Evolutionary conservation across 352 stramenopile genomes (phyloP), one percentile per base, ranked within the genome.

Genomic region (Aphanomyces invadans): DNA sequence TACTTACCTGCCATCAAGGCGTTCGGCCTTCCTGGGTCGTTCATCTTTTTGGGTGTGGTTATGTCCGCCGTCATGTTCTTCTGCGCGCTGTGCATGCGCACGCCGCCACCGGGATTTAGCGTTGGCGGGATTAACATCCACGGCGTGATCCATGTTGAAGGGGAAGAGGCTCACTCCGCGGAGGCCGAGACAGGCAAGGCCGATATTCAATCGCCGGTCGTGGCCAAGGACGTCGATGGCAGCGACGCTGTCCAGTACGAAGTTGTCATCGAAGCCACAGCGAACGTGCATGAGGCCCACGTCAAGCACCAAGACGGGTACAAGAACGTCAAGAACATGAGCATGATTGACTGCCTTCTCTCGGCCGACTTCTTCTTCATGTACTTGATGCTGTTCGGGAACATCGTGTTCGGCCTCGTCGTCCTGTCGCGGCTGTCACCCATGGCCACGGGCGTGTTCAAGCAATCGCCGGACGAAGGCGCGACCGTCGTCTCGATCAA

Each of bases 351-450:
- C 32, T 77, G 77, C 44, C 71, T 86, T 67, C 73, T 83, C 68
- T 80, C 78, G 12, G 67, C 74, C 46, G 79, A 88, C 57, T 86
- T 76, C 68, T 69, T 80, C 59, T 80, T 83, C 73, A 70, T 88
- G 42, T 88, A 86, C 70, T 72, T 88, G 53, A 85, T 83, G 76
- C 82, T 86, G 69, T 83, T 82, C 46, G 74, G 65, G 60, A 83
- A 81, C 66, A 78, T 85, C 72, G 73, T 83, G 25, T 88, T 82
- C 48, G 78, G 79, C 7, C 75, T 85, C 52, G 83, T 86, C 44
- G 76, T 85, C 54, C 78, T 88, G 48, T 86, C 79, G 3, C 79
- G 78, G 66, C 72, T 88, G 3, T 80, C 74, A 25, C 62, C 51
- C 21, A 85, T 85, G 77, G 80, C 73, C 60, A 73, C 75, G 12